These are phyloP conservation scores for Lathyrus aphaca DNA, from an alignment of 306 rosid species.

Conservation along the genomic window DNA sequence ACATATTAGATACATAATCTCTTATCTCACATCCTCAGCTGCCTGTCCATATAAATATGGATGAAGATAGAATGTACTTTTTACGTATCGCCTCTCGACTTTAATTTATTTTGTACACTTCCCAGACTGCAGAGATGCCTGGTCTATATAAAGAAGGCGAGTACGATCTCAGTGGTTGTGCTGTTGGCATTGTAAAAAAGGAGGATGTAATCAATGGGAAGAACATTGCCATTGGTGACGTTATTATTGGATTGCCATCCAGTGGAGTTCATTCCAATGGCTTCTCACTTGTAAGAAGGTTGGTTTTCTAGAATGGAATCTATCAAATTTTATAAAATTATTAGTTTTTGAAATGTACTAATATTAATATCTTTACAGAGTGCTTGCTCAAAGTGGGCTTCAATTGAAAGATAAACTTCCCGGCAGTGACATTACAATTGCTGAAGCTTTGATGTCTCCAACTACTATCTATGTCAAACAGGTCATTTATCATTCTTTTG, in stretches of 20 bases:
- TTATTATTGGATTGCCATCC: slow-evolving; percentile 84
- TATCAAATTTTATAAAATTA: slow-evolving; percentile 3
- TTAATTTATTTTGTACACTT: slow-evolving; percentile 32
- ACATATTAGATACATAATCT: not conserved
- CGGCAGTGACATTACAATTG: slow-evolving; percentile 59
- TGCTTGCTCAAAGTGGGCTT: slow-evolving; percentile 71
- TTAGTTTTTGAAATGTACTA: slow-evolving; percentile 3
- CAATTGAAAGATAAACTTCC: slow-evolving; percentile 73
- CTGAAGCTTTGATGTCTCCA: slow-evolving; percentile 90
- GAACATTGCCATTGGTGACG: slow-evolving; percentile 72
- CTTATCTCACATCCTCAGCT: not conserved
- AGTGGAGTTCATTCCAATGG: slow-evolving; percentile 96
- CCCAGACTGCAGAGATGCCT: slow-evolving; percentile 98
- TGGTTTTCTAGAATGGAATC: slow-evolving; percentile 25
- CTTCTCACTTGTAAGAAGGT: slow-evolving; percentile 92
- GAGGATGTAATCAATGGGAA: slow-evolving; percentile 78
- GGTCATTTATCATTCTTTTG: slow-evolving; percentile 48
- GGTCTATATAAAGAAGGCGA: slow-evolving; percentile 86
- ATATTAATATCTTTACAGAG: slow-evolving; percentile 49
- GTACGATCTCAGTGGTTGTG: slow-evolving; percentile 95
- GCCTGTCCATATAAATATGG: not conserved
- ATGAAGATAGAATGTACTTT: not conserved
- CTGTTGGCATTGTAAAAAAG: slow-evolving; percentile 80
- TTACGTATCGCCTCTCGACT: slow-evolving; percentile 17
- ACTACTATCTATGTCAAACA: slow-evolving; percentile 86